A percentile compares a stretch with the other conserved stretches of the same genome.
Evolutionary conservation across 176 grass and related monocot genomes (phyloP).

Genomic region (Miscanthus lutarioriparius): DNA sequence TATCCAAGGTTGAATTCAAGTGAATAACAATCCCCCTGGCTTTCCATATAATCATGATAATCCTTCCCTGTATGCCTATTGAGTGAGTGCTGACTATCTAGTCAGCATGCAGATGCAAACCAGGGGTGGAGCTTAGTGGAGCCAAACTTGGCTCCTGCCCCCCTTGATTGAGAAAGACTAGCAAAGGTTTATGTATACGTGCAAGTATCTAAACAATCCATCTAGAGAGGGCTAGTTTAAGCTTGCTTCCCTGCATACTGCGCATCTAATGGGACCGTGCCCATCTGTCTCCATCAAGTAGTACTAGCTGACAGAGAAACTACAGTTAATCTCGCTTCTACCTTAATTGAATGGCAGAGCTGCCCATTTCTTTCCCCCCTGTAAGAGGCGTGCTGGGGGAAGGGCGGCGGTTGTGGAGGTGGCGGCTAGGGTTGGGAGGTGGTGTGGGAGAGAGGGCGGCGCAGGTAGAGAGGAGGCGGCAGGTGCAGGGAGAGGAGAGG

Average conservation of each 20-base stretch:
- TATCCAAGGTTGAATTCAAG: background rate
- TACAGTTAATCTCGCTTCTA: background rate
- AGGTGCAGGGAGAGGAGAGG: too few species aligned
- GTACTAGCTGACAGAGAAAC: background rate
- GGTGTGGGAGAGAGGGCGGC: too few species aligned
- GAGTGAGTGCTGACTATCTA: background rate
- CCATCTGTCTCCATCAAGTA: background rate
- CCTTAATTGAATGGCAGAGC: background rate
- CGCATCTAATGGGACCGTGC: background rate
- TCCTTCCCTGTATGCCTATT: background rate
- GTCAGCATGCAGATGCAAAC: background rate
- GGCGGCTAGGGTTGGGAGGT: too few species aligned
- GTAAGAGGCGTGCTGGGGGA: too few species aligned
- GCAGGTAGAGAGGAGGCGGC: too few species aligned
- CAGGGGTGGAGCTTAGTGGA: background rate
- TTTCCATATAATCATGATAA: background rate
- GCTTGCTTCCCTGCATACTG: background rate
- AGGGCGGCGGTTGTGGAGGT: too few species aligned
- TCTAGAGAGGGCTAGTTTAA: background rate
- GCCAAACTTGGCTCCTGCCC: background rate
- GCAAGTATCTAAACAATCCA: background rate
- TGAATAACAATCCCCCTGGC: background rate
- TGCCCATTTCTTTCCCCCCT: background rate
- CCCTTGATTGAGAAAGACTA: background rate
- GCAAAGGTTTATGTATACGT: background rate